Base-by-base conservation (phyloP, 495 filamentous ascomycete genomes). In the Talaromyces borbonicus region DNA sequence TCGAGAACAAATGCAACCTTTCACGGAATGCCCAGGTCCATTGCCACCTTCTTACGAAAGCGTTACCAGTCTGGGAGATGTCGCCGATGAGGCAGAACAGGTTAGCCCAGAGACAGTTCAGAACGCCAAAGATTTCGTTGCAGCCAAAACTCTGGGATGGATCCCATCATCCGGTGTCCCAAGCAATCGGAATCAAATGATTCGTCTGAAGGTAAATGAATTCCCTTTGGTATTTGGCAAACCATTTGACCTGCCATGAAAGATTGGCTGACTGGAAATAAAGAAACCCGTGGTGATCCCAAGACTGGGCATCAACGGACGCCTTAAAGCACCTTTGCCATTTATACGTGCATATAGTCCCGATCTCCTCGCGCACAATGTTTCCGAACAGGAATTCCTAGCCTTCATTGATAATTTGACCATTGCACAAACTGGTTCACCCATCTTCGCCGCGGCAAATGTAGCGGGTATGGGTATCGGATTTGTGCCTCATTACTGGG, bases 391-490 rank as follows among this genome's bases (percentile, higher is more conserved):
- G 1, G 33, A 53, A 1, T 53, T 53, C 19, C 46, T 53, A 4
- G 14, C 47, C 15, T 49, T 53, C 36, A 43, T 52, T 31, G 47
- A 49, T 37, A 44, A 50, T 8, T 42, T 63, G 51, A 11, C 18
- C 24, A 27, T 44, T 2, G 41, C 41, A 2, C 41, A 44, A 20
- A 18, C 41, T 9, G 41, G 41, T n/a, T 44, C 41, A 0, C 41
- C 41, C 1, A 27, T 44, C 15, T 31, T 44, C 26, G 5, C 25
- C 11, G 41, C 41, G 12, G 15, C 32, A 1, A 14, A 44, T 16
- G 26, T 12, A 9, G 15, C 41, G 1, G 41, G 41, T 1, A 20
- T 24, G 14, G 41, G 25, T 8, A 2, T 44, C 6, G 41, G 41
- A 22, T 20, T 29, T 3, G 26, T 44, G 27, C 41, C 41, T n/a